Conservation (phyloP, 176 grass and related monocot genomes). For the Avena eriantha region DNA sequence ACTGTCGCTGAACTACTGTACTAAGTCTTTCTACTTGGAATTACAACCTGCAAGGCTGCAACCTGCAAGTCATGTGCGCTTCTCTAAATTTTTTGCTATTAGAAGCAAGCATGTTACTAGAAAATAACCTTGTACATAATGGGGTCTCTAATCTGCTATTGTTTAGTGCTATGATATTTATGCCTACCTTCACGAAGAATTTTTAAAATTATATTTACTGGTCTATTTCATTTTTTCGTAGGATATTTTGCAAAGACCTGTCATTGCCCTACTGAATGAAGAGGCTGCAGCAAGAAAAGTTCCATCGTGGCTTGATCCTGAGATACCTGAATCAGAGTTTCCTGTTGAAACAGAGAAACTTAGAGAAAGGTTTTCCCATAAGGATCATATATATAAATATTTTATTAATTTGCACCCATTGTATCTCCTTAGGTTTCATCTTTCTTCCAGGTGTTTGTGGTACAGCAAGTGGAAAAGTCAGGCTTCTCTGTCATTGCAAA, state of each 20-base stretch:
- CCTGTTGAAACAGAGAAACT: constrained; percentile 67
- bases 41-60: neutral
- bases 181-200: constrained; percentile 13
- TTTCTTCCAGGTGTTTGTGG: constrained; percentile 75
- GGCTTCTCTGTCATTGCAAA: constrained; percentile 49
- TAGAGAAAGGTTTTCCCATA: constrained; percentile 60
- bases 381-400: constrained; percentile 35
- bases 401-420: constrained; percentile 12
- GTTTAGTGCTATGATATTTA: constrained; percentile 3
- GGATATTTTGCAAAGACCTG: constrained; percentile 68
- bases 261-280: constrained; percentile 66
- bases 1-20: neutral
- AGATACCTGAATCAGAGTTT: constrained; percentile 65
- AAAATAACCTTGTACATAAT: neutral
- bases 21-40: neutral
- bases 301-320: constrained; percentile 83
- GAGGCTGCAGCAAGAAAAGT: constrained; percentile 62
- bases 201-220: constrained; percentile 23
- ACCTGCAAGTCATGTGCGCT: constrained; percentile 25
- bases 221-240: constrained; percentile 46
- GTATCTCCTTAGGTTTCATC: constrained; percentile 26
- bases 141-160: neutral
- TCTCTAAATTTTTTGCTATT: neutral
- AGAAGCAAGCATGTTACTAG: neutral
- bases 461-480: constrained; percentile 70